These are phyloP conservation scores for Ogataea philodendri DNA, from an alignment of 805 yeast species.

Conservation along the genomic window DNA sequence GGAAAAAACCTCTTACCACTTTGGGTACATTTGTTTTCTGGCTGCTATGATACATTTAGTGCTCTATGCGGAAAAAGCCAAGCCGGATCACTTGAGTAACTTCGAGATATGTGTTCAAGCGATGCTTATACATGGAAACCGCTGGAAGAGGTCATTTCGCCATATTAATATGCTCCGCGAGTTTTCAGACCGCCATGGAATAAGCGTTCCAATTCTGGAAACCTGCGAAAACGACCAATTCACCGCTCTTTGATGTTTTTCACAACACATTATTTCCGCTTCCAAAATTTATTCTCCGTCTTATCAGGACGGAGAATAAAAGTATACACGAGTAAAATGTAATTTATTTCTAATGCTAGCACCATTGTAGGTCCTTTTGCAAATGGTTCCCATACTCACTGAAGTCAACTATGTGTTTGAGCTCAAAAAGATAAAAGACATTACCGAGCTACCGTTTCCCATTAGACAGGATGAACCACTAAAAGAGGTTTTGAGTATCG, in stretches of 20 bases:
- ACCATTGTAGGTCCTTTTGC: too few species aligned
- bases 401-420: slow-evolving; percentile 1
- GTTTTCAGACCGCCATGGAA: slow-evolving; percentile 4
- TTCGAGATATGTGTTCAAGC: slow-evolving; percentile 16
- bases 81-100: slow-evolving; percentile 2
- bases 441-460: slow-evolving; percentile 20
- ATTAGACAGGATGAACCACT: slow-evolving; percentile 16
- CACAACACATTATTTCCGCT: slow-evolving; percentile 2
- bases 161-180: slow-evolving; percentile 3
- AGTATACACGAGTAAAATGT: background rate
- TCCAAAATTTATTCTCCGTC: slow-evolving; percentile 8
- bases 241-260: too few species aligned
- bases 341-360: too few species aligned
- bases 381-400: background rate
- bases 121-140: slow-evolving; percentile 6
- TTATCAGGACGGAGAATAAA: slow-evolving; percentile 3
- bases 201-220: slow-evolving; percentile 1
- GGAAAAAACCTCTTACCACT: slow-evolving; percentile 11
- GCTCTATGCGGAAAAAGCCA: slow-evolving; percentile 6
- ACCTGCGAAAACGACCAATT: background rate
- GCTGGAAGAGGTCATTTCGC: slow-evolving; percentile 15
- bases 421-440: slow-evolving; percentile 2
- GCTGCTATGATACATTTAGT: slow-evolving; percentile 18
- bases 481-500: slow-evolving; percentile 24
- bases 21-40: slow-evolving; percentile 14